phyloP scores from a whole-genome alignment of 176 grass and related monocot species.

The Triticum timopheevii region DNA sequence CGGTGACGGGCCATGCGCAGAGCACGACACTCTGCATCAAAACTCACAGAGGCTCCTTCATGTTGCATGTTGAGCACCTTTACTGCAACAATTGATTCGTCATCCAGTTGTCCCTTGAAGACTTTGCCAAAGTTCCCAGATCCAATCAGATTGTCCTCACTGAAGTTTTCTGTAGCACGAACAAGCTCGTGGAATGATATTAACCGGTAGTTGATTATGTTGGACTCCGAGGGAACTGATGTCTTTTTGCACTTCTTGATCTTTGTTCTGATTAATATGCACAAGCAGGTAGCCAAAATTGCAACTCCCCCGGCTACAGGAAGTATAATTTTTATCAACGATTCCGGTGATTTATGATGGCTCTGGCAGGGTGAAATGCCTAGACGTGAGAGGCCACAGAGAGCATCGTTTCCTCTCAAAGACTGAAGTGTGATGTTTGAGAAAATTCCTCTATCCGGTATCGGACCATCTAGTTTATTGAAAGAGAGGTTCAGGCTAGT shows the following conservation, averaged over 20 bases:
- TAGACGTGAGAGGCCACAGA: not conserved
- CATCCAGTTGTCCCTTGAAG: constrained; percentile 44
- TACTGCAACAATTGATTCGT: constrained; percentile 28
- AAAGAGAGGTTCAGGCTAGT: constrained; percentile 42
- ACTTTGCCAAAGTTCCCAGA: constrained; percentile 40
- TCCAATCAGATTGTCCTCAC: constrained; percentile 35
- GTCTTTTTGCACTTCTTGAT: not conserved
- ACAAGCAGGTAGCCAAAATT: constrained; percentile 17
- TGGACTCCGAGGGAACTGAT: not conserved
- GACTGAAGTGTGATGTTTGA: constrained; percentile 16
- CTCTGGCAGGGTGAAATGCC: constrained; percentile 8
- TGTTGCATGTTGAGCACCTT: constrained; percentile 41
- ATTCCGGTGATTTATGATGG: not conserved
- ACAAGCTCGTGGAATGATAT: constrained; percentile 47
- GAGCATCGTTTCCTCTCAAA: constrained; percentile 4
- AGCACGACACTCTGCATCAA: constrained; percentile 38
- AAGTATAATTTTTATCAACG: not conserved
- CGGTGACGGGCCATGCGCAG: constrained; percentile 41
- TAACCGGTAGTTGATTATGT: constrained; percentile 19
- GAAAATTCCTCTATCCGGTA: constrained; percentile 11
- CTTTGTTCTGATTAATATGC: not conserved
- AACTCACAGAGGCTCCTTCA: constrained; percentile 24
- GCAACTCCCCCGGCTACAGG: constrained; percentile 2
- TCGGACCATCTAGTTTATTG: constrained; percentile 25
- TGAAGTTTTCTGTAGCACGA: constrained; percentile 41